Evolutionary conservation across 352 stramenopile genomes (phyloP).

Genomic region (Globisporangium viniferum): DNA sequence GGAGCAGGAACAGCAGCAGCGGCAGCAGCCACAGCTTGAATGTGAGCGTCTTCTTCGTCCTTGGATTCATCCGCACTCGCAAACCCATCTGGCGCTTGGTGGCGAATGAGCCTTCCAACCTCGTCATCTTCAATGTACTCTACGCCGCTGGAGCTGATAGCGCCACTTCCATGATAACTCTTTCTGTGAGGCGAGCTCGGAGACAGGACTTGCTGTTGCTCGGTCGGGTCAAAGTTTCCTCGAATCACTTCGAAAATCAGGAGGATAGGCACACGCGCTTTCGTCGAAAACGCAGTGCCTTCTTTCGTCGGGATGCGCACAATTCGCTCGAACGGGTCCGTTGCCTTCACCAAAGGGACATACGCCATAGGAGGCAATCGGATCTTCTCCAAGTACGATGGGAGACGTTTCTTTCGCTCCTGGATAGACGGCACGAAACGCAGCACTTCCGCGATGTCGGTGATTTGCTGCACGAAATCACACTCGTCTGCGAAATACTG

Average conservation of each 20-base stretch:
- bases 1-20: constrained; percentile 13
- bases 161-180: constrained; percentile 31
- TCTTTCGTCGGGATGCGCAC: constrained; percentile 82
- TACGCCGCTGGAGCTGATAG: constrained; percentile 41
- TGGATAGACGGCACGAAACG: constrained; percentile 79
- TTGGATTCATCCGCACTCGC: constrained; percentile 37
- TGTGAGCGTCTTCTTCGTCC: constrained; percentile 14
- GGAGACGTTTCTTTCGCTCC: constrained; percentile 76
- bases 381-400: constrained; percentile 80
- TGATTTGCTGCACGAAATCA: constrained; percentile 89
- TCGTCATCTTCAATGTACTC: constrained; percentile 83
- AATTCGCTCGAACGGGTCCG: constrained; percentile 86
- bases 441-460: constrained; percentile 78
- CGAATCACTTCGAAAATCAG: constrained; percentile 88
- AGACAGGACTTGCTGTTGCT: constrained; percentile 45
- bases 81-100: constrained; percentile 62
- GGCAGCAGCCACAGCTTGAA: constrained; percentile 1
- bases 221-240: constrained; percentile 57
- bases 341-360: constrained; percentile 83
- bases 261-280: constrained; percentile 83
- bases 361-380: constrained; percentile 85
- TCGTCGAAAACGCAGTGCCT: constrained; percentile 86
- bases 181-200: constrained; percentile 52
- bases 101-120: constrained; percentile 65
- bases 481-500: constrained; percentile 87